Conservation (phyloP, 495 filamentous ascomycete genomes). For the Aspergillus asperescens region DNA sequence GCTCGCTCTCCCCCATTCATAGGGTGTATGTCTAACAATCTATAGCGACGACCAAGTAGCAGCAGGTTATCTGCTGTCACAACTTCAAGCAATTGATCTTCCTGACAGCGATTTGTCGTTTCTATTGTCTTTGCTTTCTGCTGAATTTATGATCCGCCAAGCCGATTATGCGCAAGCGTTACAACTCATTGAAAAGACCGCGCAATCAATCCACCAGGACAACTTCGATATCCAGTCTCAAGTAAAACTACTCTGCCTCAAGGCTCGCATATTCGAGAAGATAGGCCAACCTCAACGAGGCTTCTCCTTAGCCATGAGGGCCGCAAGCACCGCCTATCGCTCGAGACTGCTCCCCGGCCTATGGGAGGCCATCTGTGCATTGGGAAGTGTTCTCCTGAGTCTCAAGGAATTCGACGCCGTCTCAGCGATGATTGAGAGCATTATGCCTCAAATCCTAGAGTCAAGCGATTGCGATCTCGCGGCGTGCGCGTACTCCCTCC, state of each 20-base stretch:
- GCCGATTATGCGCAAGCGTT: slow-evolving; percentile 61
- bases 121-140: slow-evolving; percentile 61
- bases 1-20: neutral
- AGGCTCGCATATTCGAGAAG: slow-evolving; percentile 66
- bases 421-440: slow-evolving; percentile 58
- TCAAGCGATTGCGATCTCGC: slow-evolving; percentile 59
- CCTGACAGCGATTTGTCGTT: slow-evolving; percentile 67
- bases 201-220: slow-evolving; percentile 59
- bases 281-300: slow-evolving; percentile 71
- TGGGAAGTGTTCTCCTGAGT: slow-evolving; percentile 64
- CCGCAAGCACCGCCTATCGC: slow-evolving; percentile 69
- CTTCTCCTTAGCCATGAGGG: slow-evolving; percentile 76
- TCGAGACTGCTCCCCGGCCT: slow-evolving; percentile 65
- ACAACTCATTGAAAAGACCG: slow-evolving; percentile 58
- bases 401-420: slow-evolving; percentile 73
- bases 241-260: slow-evolving; percentile 68
- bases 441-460: slow-evolving; percentile 81
- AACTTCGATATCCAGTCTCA: slow-evolving; percentile 70
- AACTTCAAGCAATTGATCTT: slow-evolving; percentile 51
- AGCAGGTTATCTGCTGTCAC: slow-evolving; percentile 59
- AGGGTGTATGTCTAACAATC: slow-evolving; percentile 17
- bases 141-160: slow-evolving; percentile 65
- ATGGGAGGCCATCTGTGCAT: slow-evolving; percentile 68
- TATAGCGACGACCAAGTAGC: slow-evolving; percentile 59
- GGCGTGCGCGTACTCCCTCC: slow-evolving; percentile 64